Evolutionary conservation across 306 rosid species (phyloP).

Genomic region (Fragaria ananassa): DNA sequence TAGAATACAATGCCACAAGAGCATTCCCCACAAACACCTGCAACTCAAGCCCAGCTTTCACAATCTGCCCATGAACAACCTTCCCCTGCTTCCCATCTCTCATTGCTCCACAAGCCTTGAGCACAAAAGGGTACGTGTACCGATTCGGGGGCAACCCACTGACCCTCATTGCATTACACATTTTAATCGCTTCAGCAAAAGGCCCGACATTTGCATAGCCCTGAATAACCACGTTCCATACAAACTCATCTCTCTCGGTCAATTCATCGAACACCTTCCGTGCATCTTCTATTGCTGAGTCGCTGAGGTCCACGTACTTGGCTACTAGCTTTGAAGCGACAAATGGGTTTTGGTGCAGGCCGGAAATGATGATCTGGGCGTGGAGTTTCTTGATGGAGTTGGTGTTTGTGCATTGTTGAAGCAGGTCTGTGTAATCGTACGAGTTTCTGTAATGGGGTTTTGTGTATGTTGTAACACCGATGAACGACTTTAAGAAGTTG

Average conservation of each 20-base stretch:
- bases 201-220: slow-evolving; percentile 68
- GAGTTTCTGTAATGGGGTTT: slow-evolving; percentile 32
- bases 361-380: slow-evolving; percentile 53
- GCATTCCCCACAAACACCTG: slow-evolving; percentile 65
- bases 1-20: slow-evolving; percentile 53
- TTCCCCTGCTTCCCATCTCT: slow-evolving; percentile 41
- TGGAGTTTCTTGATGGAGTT: slow-evolving; percentile 39
- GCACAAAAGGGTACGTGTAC: slow-evolving; percentile 69
- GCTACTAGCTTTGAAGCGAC: slow-evolving; percentile 56
- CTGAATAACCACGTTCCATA: slow-evolving; percentile 69
- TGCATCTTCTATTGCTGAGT: slow-evolving; percentile 37
- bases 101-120: slow-evolving; percentile 69
- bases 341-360: slow-evolving; percentile 53
- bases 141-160: slow-evolving; percentile 38
- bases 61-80: slow-evolving; percentile 56
- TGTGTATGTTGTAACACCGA: not conserved
- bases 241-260: slow-evolving; percentile 62
- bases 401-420: slow-evolving; percentile 42
- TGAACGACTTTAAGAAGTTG: slow-evolving; percentile 14
- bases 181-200: slow-evolving; percentile 44
- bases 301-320: slow-evolving; percentile 29
- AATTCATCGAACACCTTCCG: slow-evolving; percentile 69
- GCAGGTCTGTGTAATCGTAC: slow-evolving; percentile 32
- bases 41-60: slow-evolving; percentile 61
- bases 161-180: slow-evolving; percentile 46